These are phyloP conservation scores for Oryza meridionalis DNA, from an alignment of 176 grass and related monocot genomes.

Conservation along the genomic window DNA sequence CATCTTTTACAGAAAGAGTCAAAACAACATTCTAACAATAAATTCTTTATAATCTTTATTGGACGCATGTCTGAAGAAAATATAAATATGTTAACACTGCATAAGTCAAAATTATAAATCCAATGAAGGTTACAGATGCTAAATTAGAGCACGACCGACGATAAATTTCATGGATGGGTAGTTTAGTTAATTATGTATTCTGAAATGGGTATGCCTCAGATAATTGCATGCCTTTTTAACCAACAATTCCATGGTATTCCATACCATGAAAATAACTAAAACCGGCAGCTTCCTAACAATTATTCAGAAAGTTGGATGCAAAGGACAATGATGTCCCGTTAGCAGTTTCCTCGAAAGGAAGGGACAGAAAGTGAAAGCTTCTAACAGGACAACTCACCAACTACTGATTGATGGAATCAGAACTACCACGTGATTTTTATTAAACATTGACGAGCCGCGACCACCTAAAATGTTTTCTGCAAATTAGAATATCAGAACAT, in stretches of 20 bases:
- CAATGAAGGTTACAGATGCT: not conserved
- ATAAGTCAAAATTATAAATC: not conserved
- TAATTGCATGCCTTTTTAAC: conserved; percentile 6
- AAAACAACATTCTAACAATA: conserved; percentile 19
- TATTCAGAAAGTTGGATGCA: conserved; percentile 7
- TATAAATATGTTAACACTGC: not conserved
- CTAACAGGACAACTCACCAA: conserved; percentile 2
- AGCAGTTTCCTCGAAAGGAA: conserved; percentile 35
- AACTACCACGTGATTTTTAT: conserved; percentile 19
- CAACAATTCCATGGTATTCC: not conserved
- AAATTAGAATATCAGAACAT: conserved; percentile 23
- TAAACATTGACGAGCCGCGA: not conserved
- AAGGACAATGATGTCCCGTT: not conserved
- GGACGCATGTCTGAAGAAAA: not conserved
- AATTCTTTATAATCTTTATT: conserved; percentile 1
- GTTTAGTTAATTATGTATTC: conserved; percentile 15
- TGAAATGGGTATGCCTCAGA: not conserved
- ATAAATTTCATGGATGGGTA: conserved; percentile 7
- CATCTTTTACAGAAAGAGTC: not conserved
- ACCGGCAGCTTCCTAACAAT: conserved; percentile 2
- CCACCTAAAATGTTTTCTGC: conserved; percentile 12
- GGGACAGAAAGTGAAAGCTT: conserved; percentile 33
- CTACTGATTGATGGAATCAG: not conserved
- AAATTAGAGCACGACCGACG: not conserved
- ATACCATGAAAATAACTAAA: conserved; percentile 12